Evolutionary conservation across 805 yeast species (phyloP).

Genomic region (Kodamaea kaohsiungensis): DNA sequence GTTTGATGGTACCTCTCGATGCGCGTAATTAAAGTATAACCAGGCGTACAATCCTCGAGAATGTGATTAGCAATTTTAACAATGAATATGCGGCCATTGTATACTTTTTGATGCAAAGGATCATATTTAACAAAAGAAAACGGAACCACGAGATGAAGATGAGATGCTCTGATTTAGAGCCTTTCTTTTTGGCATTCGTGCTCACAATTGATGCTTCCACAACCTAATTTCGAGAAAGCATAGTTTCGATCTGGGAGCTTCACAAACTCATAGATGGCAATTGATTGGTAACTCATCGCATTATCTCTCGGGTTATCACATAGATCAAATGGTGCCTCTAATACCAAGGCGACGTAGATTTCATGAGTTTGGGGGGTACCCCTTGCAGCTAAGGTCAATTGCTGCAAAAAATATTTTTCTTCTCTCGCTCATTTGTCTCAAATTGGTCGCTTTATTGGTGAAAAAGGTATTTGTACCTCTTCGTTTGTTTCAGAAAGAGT

Average conservation of each 20-base stretch:
- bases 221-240: no score
- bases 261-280: not conserved
- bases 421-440: not conserved
- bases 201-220: not conserved
- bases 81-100: not conserved
- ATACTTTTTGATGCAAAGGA: not conserved
- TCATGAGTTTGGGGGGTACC: not conserved
- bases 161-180: not conserved
- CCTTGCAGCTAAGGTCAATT: not conserved
- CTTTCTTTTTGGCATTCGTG: not conserved
- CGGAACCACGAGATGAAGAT: not conserved
- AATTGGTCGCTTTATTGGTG: not conserved
- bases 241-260: not conserved
- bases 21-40: not conserved
- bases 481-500: conserved; percentile 1
- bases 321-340: not conserved
- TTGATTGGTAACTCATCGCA: not conserved
- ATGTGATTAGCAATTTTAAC: not conserved
- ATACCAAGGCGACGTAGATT: not conserved
- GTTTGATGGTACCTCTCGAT: not conserved
- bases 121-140: not conserved
- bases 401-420: not conserved
- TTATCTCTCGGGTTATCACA: not conserved
- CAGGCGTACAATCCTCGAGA: not conserved
- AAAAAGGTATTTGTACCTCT: not conserved